These are phyloP conservation scores for Barbatosphaeria neglecta DNA, from an alignment of 495 filamentous ascomycete genomes.

Conservation along the genomic window DNA sequence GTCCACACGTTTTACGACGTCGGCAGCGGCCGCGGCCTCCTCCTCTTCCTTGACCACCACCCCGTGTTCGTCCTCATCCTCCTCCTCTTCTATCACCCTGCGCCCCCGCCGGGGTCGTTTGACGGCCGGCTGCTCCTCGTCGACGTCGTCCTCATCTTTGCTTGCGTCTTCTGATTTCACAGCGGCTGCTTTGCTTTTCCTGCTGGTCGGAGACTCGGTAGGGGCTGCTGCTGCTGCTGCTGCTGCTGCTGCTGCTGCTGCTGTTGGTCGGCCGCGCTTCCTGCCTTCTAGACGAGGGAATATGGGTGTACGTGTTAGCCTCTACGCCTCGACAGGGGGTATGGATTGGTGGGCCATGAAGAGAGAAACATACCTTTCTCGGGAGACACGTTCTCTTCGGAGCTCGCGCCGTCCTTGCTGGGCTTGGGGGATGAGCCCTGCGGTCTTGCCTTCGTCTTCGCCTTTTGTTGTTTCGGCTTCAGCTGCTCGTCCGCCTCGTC, in stretches of 20 bases:
- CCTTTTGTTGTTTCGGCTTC: too few species aligned
- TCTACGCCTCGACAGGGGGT: background rate
- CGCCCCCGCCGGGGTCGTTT: conserved; percentile 38
- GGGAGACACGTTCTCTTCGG: conserved; percentile 15
- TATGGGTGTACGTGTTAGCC: background rate
- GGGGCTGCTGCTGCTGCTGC: too few species aligned
- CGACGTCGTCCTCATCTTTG: conserved; percentile 29
- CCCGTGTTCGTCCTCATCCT: too few species aligned
- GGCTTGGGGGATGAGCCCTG: conserved; percentile 13
- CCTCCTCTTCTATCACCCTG: conserved; percentile 28
- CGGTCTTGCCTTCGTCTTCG: too few species aligned
- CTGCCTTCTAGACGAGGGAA: conserved; percentile 20
- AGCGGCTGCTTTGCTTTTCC: conserved; percentile 8
- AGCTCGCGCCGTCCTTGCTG: conserved; percentile 11
- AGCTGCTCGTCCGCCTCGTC: conserved; percentile 13
- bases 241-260: conserved; percentile 8
- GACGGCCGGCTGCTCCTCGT: conserved; percentile 38
- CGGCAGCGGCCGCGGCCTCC: conserved; percentile 14
- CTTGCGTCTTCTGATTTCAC: conserved; percentile 8
- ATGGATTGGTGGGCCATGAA: background rate
- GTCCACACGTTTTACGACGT: too few species aligned
- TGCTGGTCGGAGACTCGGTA: background rate
- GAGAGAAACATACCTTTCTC: conserved; percentile 17
- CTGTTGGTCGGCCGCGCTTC: conserved; percentile 26
- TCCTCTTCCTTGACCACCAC: conserved; percentile 26